Evolutionary conservation across 352 stramenopile genomes (phyloP), one percentile per base, ranked within the genome.

Genomic region (Phytophthora vignae): DNA sequence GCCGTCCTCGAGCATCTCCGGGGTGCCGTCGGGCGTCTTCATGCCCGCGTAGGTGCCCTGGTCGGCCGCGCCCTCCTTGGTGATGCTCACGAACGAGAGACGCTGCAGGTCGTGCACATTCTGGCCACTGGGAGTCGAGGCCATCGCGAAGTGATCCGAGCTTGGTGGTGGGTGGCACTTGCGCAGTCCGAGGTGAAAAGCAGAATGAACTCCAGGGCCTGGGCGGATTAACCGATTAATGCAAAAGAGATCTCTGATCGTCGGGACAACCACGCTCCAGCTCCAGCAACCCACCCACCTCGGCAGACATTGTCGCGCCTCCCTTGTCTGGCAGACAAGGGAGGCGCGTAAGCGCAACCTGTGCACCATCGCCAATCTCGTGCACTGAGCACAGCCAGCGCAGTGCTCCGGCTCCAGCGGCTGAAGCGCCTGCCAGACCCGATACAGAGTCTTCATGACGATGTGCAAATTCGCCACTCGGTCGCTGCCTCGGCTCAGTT

Each of bases 21-120:
- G 15, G 21, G 36, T 67, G 22, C 50, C 49, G 46, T 83, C 69
- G 7, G 77, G 77, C 0, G 79, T 83, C 59, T 83, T 72, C 22
- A 76, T 55, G 19, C 61, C 71, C 10, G 64, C 49, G 58, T 84
- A 87, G 40, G 60, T 74, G 31, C 25, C 64, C 12, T 67, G 17
- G 38, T 75, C 54, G n/a, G 15, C 33, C 33, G 33, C 33, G 33
- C 12, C 12, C 6, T 82, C 71, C 56, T 77, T 78, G 7, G 66
- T 56, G n/a, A 58, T 42, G 50, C 73, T 84, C 42, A 83, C 44
- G 55, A 79, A 72, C 25, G 80, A 88, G 5, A 83, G 33, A 42
- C 76, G 76, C 65, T 84, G 73, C 60, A 76, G 40, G 59, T 79
- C 55, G 71, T 71, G 66, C 42, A 77, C 50, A 60, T 79, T 75